Evolutionary conservation across 225 moss, liverwort and hornwort species (phyloP).

Genomic region (Thuidium tamariscinum): DNA sequence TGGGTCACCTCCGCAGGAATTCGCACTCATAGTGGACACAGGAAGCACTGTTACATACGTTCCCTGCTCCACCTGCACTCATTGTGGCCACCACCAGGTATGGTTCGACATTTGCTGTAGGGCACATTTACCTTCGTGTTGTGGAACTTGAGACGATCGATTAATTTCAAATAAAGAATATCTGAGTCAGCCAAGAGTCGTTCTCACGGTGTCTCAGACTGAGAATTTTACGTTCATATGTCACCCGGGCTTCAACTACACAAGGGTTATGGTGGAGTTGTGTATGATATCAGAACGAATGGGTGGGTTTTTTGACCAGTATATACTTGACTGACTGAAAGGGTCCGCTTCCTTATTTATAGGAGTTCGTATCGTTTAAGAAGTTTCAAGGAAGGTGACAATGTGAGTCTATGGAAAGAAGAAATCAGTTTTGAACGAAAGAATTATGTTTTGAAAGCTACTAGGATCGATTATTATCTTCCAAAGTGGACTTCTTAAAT

Average conservation of each 20-base stretch:
- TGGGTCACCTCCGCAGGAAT: slow-evolving; percentile 80
- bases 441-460: background rate
- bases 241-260: background rate
- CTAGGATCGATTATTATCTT: background rate
- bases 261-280: background rate
- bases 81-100: slow-evolving; percentile 88
- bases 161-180: background rate
- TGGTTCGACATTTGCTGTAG: background rate
- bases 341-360: background rate
- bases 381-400: too few relatives aligned
- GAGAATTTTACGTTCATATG: background rate
- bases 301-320: background rate
- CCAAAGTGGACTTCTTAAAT: too few relatives aligned
- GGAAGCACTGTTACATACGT: slow-evolving; percentile 98
- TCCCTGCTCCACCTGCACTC: slow-evolving; percentile 84
- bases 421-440: background rate
- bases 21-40: slow-evolving; percentile 91
- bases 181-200: background rate
- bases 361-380: background rate
- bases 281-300: background rate
- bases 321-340: background rate
- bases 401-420: background rate
- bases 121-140: background rate
- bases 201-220: background rate
- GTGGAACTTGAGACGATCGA: background rate